Evolutionary conservation across 179 eudicot genomes (phyloP), one percentile per base, ranked within the genome.

Genomic region (Nepenthes alata): DNA sequence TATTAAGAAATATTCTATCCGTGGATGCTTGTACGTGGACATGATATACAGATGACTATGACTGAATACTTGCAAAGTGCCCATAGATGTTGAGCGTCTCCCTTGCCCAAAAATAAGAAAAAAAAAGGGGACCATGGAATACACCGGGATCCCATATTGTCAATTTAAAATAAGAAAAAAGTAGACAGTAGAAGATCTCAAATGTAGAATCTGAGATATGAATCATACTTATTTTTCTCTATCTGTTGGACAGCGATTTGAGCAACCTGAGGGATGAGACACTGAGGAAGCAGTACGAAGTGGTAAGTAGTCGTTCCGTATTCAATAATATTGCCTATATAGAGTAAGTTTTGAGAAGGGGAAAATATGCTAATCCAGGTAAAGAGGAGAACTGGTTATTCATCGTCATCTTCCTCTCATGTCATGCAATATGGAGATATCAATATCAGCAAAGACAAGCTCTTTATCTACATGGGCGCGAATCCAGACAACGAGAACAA

Each of bases 361-460:
- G 25, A 25, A 25, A 25, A 5, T 6, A 50, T 11, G 15, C 12
- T 10, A 50, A 10, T 54, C 2, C 37, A 78, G 82, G 82, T 78
- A 9, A 63, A 69, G 73, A 44, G 11, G n/a, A 59, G 83, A 12
- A 75, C 83, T 0, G 61, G 63, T 0, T 63, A 52, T 2, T 69
- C 70, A 70, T 79, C 74, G 59, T 37, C 79, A 53, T n/a, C 61
- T 11, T 63, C 82, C 9, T 91, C 96, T 63, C 95, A 88, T 69
- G 95, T 84, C 44, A 88, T 78, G 85, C 84, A 84, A 71, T 88
- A 80, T 68, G 97, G 96, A 10, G 80, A 81, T 59, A 34, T 74
- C 35, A 53, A 71, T 25, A 65, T 84, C n/a, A 72, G 74, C 52
- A 66, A 59, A 12, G 75, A 82, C 8, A 5, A 35, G 35, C 74